Percentiles rank a stretch among this genome's conserved stretches.
Conservation (phyloP, 768 basidiomycete species). For the Leccinum sublutescens region DNA sequence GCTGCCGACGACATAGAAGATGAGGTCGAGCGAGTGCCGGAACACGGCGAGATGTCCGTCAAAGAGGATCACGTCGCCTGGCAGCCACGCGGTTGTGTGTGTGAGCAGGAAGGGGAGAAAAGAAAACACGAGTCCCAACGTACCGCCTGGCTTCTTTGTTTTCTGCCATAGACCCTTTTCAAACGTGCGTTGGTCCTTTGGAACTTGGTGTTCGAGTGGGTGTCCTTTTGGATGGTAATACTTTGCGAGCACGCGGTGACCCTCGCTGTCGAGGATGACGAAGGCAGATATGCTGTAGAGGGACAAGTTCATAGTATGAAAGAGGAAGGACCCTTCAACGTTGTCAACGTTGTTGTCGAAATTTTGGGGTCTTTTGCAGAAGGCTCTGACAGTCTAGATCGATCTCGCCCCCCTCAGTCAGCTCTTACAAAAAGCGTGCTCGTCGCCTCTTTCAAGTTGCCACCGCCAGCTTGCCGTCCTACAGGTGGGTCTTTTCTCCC, state of each 20-base stretch:
- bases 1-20: conserved; percentile 89
- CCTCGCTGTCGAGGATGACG: conserved; percentile 92
- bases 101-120: neutral
- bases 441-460: conserved; percentile 20
- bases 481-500: conserved; percentile 42
- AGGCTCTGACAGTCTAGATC: conserved; percentile 11
- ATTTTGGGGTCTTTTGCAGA: neutral
- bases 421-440: conserved; percentile 28
- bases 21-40: conserved; percentile 92
- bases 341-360: neutral
- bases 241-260: conserved; percentile 92
- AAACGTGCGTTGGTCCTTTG: conserved; percentile 94
- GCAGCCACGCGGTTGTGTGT: neutral
- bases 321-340: neutral
- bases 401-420: conserved; percentile 1
- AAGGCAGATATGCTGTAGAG: conserved; percentile 87
- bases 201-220: conserved; percentile 37
- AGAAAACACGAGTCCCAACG: conserved; percentile 19
- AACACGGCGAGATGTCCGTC: conserved; percentile 90
- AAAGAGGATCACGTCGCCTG: conserved; percentile 93
- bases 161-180: conserved; percentile 96
- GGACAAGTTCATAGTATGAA: conserved; percentile 65
- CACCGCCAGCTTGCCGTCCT: too few relatives aligned
- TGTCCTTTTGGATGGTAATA: conserved; percentile 78
- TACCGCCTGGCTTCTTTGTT: conserved; percentile 92